Evolutionary conservation across 495 filamentous ascomycete species (phyloP).

Genomic region (Penicillium lagena): DNA sequence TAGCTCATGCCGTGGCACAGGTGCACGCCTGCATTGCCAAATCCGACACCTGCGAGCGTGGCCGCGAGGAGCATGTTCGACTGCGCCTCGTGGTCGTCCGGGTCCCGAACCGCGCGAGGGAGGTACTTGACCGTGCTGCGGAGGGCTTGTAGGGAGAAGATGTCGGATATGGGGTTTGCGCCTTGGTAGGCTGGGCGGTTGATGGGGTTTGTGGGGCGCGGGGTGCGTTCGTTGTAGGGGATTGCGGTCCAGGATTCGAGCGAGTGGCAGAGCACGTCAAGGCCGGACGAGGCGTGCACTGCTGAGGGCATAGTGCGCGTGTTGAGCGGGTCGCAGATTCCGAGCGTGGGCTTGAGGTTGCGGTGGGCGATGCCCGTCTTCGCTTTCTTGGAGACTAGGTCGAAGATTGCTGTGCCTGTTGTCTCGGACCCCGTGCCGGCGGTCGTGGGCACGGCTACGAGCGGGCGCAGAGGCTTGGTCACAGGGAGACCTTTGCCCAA

Average conservation of each 20-base stretch:
- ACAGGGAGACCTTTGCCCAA: slow-evolving; percentile 84
- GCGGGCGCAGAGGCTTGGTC: slow-evolving; percentile 66
- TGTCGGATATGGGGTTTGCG: slow-evolving; percentile 93
- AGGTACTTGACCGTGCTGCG: slow-evolving; percentile 81
- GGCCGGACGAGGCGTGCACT: slow-evolving; percentile 78
- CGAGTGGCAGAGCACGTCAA: slow-evolving; percentile 91
- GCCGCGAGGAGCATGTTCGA: slow-evolving; percentile 91
- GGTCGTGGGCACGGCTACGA: slow-evolving; percentile 92
- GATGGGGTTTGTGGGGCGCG: slow-evolving; percentile 83
- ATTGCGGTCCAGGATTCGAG: slow-evolving; percentile 97
- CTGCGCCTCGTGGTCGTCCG: slow-evolving; percentile 87
- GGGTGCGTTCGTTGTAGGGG: slow-evolving; percentile 77
- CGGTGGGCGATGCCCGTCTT: slow-evolving; percentile 96
- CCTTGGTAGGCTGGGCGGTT: slow-evolving; percentile 92
- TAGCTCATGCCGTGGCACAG: slow-evolving; percentile 97
- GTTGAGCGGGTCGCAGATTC: slow-evolving; percentile 93
- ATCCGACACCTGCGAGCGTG: slow-evolving; percentile 89
- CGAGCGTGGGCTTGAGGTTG: slow-evolving; percentile 89
- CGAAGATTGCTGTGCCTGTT: slow-evolving; percentile 96
- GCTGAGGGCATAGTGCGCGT: slow-evolving; percentile 91
- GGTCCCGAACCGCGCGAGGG: slow-evolving; percentile 75
- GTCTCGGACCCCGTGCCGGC: slow-evolving; percentile 95
- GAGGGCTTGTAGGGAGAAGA: slow-evolving; percentile 84
- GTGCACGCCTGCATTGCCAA: slow-evolving; percentile 96
- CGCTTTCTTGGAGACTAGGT: slow-evolving; percentile 76